phyloP scores from a whole-genome alignment of 2,329 filamentous ascomycete species.

The Penicillium rolfsii region DNA sequence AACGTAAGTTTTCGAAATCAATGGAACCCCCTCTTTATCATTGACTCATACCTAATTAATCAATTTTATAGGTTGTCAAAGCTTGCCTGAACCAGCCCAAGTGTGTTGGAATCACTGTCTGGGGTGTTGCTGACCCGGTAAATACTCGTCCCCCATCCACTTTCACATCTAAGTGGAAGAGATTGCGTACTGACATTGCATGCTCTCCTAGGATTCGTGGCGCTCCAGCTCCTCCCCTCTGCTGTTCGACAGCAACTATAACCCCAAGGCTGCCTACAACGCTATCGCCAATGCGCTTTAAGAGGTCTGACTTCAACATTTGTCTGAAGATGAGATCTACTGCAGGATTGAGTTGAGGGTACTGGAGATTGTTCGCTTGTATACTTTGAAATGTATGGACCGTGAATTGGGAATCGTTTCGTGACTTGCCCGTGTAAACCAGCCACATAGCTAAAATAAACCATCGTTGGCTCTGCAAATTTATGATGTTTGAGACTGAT shows the following conservation, averaged over 20 bases:
- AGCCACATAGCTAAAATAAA: not conserved
- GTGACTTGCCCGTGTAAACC: not conserved
- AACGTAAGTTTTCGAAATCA: slow-evolving; percentile 37
- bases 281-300: slow-evolving; percentile 20
- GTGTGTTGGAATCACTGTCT: slow-evolving; percentile 69
- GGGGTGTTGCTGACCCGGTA: slow-evolving; percentile 52
- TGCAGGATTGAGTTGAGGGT: not conserved
- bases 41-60: not conserved
- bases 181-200: not conserved
- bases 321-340: not conserved
- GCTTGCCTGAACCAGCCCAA: slow-evolving; percentile 62
- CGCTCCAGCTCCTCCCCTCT: slow-evolving; percentile 42
- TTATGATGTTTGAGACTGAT: too few relatives aligned
- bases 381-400: not conserved
- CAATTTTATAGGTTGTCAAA: slow-evolving; percentile 42
- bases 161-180: not conserved
- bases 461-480: not conserved
- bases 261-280: slow-evolving; percentile 49
- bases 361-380: not conserved
- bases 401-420: not conserved
- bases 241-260: slow-evolving; percentile 47
- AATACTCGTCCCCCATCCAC: not conserved
- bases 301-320: not conserved
- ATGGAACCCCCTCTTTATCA: not conserved
- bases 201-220: slow-evolving; percentile 44